A percentile compares a stretch with the other conserved stretches of the same genome.
These are phyloP conservation scores for Camelina sativa DNA, from an alignment of 345 rosid species.

Conservation along the genomic window DNA sequence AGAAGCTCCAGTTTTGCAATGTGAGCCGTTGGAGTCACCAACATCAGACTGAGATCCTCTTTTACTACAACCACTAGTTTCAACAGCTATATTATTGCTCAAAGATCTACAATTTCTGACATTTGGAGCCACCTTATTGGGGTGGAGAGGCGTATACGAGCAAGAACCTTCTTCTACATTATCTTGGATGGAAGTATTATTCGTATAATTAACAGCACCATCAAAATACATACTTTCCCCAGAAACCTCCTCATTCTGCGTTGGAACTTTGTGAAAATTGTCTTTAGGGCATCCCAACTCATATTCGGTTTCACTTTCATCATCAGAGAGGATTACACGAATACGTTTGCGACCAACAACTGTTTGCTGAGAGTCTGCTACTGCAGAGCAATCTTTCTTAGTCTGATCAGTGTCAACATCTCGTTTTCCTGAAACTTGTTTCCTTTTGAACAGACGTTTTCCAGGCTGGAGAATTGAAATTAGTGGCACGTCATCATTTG, in stretches of 20 bases:
- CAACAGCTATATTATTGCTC: slow-evolving; percentile 45
- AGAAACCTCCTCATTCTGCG: slow-evolving; percentile 54
- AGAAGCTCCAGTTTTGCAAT: slow-evolving; percentile 44
- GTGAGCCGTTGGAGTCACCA: slow-evolving; percentile 50
- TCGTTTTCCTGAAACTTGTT: slow-evolving; percentile 39
- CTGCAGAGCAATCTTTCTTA: slow-evolving; percentile 49
- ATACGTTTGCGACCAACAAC: slow-evolving; percentile 66
- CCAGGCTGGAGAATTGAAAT: slow-evolving; percentile 60
- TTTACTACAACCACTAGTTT: slow-evolving; percentile 49
- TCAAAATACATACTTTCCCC: slow-evolving; percentile 56
- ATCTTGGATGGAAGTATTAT: slow-evolving; percentile 50
- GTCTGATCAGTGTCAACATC: slow-evolving; percentile 42
- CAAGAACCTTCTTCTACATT: slow-evolving; percentile 69
- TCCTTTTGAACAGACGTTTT: slow-evolving; percentile 47
- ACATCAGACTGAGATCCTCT: slow-evolving; percentile 57
- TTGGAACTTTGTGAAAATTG: slow-evolving; percentile 33
- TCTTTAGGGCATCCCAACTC: slow-evolving; percentile 46
- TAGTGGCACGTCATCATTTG: slow-evolving; percentile 64
- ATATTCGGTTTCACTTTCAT: slow-evolving; percentile 68
- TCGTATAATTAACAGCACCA: slow-evolving; percentile 46
- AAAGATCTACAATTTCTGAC: slow-evolving; percentile 50
- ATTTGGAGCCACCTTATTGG: slow-evolving; percentile 46
- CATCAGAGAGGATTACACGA: slow-evolving; percentile 80
- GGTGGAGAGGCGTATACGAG: slow-evolving; percentile 57
- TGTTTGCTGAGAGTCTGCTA: slow-evolving; percentile 54